phyloP scores from a whole-genome alignment of 78 protist species.

The Diacronema lutheri region DNA sequence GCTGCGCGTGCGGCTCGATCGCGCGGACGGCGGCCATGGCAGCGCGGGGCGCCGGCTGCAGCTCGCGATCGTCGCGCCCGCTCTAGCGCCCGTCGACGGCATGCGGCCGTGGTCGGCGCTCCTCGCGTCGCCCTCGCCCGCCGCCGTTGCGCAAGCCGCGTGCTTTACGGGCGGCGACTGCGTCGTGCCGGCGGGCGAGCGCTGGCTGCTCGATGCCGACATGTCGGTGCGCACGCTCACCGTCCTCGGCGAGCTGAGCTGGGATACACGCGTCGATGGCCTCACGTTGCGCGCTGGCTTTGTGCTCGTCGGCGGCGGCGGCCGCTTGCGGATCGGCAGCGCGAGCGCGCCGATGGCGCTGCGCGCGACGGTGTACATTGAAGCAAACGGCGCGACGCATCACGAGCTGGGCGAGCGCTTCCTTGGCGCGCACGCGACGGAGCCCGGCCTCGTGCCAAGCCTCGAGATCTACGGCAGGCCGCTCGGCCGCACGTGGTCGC shows the following conservation, averaged over 20 bases:
- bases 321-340: neutral
- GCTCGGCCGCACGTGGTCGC: constrained; percentile 6
- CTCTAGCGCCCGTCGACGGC: neutral
- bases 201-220: neutral
- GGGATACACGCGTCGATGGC: neutral
- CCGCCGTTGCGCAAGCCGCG: too few relatives aligned
- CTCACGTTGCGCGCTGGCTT: neutral
- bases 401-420: neutral
- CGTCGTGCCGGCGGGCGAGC: neutral
- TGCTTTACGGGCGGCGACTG: neutral
- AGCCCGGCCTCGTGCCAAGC: neutral
- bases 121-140: too few relatives aligned
- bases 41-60: too few relatives aligned
- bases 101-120: too few relatives aligned
- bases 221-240: neutral
- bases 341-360: neutral
- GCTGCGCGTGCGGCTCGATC: too few relatives aligned
- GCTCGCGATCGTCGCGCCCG: too few relatives aligned
- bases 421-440: neutral
- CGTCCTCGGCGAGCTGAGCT: neutral
- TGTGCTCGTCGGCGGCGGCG: neutral
- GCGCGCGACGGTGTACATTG: neutral
- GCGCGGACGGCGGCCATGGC: too few relatives aligned
- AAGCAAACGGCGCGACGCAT: neutral
- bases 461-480: neutral